phyloP scores from a whole-genome alignment of 2,329 filamentous ascomycete species.

The Aureobasidium vineae region DNA sequence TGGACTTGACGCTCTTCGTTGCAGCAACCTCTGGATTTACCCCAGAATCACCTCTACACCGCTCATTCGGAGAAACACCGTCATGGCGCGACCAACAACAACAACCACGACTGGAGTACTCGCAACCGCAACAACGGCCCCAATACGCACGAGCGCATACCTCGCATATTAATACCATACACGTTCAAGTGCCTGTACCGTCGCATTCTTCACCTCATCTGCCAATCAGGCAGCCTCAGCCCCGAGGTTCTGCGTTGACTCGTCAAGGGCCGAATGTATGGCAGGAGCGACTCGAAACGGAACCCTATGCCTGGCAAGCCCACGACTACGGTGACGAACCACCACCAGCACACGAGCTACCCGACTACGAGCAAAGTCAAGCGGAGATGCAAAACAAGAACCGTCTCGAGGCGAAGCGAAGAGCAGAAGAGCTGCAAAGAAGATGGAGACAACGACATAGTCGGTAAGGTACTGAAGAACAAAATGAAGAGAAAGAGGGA shows the following conservation, averaged over 20 bases:
- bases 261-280: constrained; percentile 3
- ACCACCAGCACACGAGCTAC: constrained; percentile 43
- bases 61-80: constrained; percentile 5
- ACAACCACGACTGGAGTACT: constrained; percentile 9
- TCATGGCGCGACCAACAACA: constrained; percentile 16
- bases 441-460: constrained; percentile 41
- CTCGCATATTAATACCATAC: constrained; percentile 13
- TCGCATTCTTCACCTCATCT: background rate
- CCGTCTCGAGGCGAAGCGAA: constrained; percentile 43
- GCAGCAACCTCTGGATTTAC: constrained; percentile 38
- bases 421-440: constrained; percentile 48
- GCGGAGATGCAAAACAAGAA: constrained; percentile 45
- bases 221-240: constrained; percentile 25
- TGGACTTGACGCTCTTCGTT: constrained; percentile 37
- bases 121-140: constrained; percentile 28
- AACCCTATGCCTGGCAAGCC: constrained; percentile 27
- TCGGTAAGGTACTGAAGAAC: background rate
- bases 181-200: constrained; percentile 30
- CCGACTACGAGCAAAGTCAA: constrained; percentile 50
- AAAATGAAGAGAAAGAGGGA: background rate
- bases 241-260: constrained; percentile 7
- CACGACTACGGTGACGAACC: constrained; percentile 33
- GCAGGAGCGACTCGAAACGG: constrained; percentile 23
- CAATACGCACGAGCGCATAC: constrained; percentile 30
- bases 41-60: constrained; percentile 27